Conservation (phyloP, 2,329 filamentous ascomycete species). For the Fusarium luffae region DNA sequence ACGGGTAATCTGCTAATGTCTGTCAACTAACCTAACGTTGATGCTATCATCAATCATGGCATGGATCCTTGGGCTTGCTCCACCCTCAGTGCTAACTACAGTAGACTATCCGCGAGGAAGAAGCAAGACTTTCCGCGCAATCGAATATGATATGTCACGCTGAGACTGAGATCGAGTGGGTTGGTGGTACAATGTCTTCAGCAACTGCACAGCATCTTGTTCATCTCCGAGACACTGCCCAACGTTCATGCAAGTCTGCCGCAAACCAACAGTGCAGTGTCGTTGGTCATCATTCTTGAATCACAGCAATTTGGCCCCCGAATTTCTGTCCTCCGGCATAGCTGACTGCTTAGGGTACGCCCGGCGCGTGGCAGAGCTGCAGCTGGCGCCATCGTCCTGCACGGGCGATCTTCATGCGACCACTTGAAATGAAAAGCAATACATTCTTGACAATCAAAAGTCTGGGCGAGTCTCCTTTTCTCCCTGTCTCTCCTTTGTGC, state of each 20-base stretch:
- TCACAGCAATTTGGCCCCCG: constrained; percentile 23
- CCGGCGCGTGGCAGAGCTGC: constrained; percentile 33
- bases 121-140: not conserved
- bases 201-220: not conserved
- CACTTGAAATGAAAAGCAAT: constrained; percentile 21
- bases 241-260: constrained; percentile 16
- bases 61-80: not conserved
- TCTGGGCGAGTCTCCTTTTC: not conserved
- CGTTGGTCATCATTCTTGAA: not conserved
- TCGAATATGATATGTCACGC: constrained; percentile 15
- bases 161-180: not conserved
- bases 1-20: not conserved
- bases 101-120: not conserved
- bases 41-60: constrained; percentile 1
- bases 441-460: not conserved
- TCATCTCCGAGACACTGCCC: constrained; percentile 7
- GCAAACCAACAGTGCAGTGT: not conserved
- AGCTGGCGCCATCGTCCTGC: constrained; percentile 27
- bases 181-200: not conserved
- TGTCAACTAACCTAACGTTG: not conserved
- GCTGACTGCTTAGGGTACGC: not conserved
- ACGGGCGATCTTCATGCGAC: constrained; percentile 34
- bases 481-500: not conserved
- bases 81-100: not conserved
- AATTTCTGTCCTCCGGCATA: constrained; percentile 18